phyloP scores from a whole-genome alignment of 441 rosid species.

The Melastoma candidum region DNA sequence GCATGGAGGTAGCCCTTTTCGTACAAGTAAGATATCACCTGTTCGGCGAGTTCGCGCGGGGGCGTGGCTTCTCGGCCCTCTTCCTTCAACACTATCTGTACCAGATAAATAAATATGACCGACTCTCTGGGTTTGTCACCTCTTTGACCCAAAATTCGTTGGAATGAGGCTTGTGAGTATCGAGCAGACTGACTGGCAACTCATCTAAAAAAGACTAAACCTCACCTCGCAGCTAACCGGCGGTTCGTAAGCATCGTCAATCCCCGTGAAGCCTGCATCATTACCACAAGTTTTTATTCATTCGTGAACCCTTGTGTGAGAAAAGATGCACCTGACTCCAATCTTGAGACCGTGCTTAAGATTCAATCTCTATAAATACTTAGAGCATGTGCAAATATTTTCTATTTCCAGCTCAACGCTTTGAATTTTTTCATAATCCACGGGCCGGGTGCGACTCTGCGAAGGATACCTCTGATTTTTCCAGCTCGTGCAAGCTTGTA shows the following conservation, averaged over 20 bases:
- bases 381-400: too few relatives aligned
- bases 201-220: not conserved
- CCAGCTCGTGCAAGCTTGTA: constrained; percentile 75
- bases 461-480: constrained; percentile 44
- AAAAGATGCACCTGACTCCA: not conserved
- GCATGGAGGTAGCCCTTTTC: constrained; percentile 56
- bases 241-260: constrained; percentile 64
- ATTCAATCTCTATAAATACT: not conserved
- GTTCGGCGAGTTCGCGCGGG: constrained; percentile 58
- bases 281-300: not conserved
- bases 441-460: too few relatives aligned
- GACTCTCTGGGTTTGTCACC: not conserved
- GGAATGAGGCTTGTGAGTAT: too few relatives aligned
- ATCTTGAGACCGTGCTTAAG: not conserved
- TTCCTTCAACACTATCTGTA: constrained; percentile 52
- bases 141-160: not conserved
- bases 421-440: too few relatives aligned
- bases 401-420: too few relatives aligned
- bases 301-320: not conserved
- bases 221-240: constrained; percentile 58
- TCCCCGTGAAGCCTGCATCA: constrained; percentile 53
- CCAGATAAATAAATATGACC: not conserved
- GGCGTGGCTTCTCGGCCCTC: constrained; percentile 25
- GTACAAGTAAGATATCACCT: constrained; percentile 52
- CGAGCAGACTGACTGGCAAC: not conserved